phyloP scores from a whole-genome alignment of 2,329 filamentous ascomycete species.

The Alternaria arbusti region DNA sequence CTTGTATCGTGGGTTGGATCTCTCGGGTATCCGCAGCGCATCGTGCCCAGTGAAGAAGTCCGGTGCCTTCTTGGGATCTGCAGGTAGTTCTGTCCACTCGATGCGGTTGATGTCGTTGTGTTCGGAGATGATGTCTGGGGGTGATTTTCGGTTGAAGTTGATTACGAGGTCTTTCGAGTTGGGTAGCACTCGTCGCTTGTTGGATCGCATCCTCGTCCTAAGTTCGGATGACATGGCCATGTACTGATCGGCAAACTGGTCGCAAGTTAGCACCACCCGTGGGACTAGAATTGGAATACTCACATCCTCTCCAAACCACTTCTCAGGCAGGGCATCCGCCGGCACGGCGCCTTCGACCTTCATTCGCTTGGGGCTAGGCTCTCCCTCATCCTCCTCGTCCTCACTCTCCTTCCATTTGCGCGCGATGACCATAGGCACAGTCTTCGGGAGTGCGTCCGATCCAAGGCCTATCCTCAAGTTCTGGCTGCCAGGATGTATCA shows the following conservation, averaged over 20 bases:
- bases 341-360: constrained; percentile 69
- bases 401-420: constrained; percentile 79
- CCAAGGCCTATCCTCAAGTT: constrained; percentile 93
- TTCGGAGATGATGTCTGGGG: constrained; percentile 85
- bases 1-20: constrained; percentile 87
- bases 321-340: constrained; percentile 68
- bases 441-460: constrained; percentile 94
- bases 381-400: constrained; percentile 78
- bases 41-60: constrained; percentile 81
- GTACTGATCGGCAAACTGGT: constrained; percentile 66
- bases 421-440: constrained; percentile 90
- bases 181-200: constrained; percentile 94
- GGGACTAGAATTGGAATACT: neutral
- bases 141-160: constrained; percentile 87
- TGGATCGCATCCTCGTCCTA: constrained; percentile 86
- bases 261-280: constrained; percentile 5
- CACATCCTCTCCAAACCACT: constrained; percentile 87
- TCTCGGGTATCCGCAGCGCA: constrained; percentile 85
- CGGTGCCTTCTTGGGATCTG: constrained; percentile 65
- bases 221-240: constrained; percentile 84
- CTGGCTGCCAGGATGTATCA: constrained; percentile 94
- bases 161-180: constrained; percentile 96
- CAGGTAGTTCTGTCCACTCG: constrained; percentile 88
- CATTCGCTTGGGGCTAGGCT: constrained; percentile 74
- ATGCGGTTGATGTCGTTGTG: constrained; percentile 95